Evolutionary conservation across 108 stramenopile genomes (phyloP), one percentile per base, ranked within the genome.

Genomic region (Seminavis robusta): DNA sequence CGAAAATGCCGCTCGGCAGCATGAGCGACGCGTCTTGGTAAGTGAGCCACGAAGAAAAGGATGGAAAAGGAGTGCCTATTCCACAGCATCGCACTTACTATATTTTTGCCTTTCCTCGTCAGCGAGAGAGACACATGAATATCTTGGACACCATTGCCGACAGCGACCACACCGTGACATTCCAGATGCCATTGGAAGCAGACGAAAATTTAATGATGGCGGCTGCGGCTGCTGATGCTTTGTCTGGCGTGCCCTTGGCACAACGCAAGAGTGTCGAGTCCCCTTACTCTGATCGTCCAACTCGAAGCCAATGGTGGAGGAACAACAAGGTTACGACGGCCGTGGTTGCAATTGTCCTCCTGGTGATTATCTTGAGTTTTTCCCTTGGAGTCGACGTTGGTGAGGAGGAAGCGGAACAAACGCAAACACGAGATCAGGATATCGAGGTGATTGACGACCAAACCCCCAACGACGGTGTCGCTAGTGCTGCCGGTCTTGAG

Each of bases 101-200:
- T n/a, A n/a, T n/a, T n/a, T n/a, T n/a, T n/a, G n/a, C n/a, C n/a
- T n/a, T n/a, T n/a, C n/a, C n/a, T n/a, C n/a, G n/a, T n/a, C 48
- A 67, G 36, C 56, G 65, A 15, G 65, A 67, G 24, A 5, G 39
- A 9, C 65, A 67, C 49, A 19, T 67, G 46, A 27, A 37, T 11
- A 13, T 19, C 27, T 58, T 67, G 47, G 65, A 67, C 15, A 40
- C 33, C 4, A 47, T 67, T 58, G 38, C 54, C 13, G 47, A 38
- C 4, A 34, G 40, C 8, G n/a, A 37, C 15, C 39, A 52, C 8
- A 42, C 43, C 31, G 6, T 29, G 4, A 21, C 48, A n/a, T n/a
- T n/a, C n/a, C n/a, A n/a, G n/a, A n/a, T n/a, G n/a, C n/a, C n/a
- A n/a, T n/a, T n/a, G n/a, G n/a, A n/a, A 6, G 44, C 44, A 8